These are phyloP conservation scores for Populus alba DNA, from an alignment of 345 rosid species.

Conservation along the genomic window DNA sequence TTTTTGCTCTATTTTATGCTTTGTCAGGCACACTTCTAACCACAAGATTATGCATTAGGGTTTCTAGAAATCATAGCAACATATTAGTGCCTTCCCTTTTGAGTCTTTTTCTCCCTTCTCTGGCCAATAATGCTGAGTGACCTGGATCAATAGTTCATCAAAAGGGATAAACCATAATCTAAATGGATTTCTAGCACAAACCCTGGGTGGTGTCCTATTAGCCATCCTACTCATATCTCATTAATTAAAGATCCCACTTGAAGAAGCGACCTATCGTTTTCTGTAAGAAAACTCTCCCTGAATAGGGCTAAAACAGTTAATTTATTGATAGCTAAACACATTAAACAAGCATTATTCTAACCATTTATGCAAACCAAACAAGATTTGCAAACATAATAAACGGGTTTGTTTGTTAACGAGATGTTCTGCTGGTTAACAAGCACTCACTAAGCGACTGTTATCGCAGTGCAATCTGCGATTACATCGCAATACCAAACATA, in stretches of 20 bases:
- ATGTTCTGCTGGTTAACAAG: too few relatives aligned
- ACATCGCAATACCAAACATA: not conserved
- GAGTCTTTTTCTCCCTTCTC: not conserved
- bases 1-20: not conserved
- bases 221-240: not conserved
- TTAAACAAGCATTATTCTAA: not conserved
- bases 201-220: not conserved
- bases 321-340: not conserved
- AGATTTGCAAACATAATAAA: not conserved
- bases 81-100: not conserved
- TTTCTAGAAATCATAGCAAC: not conserved
- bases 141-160: not conserved
- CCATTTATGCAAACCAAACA: not conserved
- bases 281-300: not conserved
- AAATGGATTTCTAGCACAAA: not conserved
- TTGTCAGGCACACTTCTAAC: not conserved
- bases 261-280: not conserved
- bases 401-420: too few relatives aligned
- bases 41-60: too few relatives aligned
- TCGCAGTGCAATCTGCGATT: too few relatives aligned
- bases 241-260: not conserved
- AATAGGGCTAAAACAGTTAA: not conserved
- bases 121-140: not conserved
- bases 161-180: not conserved
- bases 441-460: too few relatives aligned